phyloP scores from a whole-genome alignment of 1,139 yeast genomes.

The Yamadazyma dushanensis region DNA sequence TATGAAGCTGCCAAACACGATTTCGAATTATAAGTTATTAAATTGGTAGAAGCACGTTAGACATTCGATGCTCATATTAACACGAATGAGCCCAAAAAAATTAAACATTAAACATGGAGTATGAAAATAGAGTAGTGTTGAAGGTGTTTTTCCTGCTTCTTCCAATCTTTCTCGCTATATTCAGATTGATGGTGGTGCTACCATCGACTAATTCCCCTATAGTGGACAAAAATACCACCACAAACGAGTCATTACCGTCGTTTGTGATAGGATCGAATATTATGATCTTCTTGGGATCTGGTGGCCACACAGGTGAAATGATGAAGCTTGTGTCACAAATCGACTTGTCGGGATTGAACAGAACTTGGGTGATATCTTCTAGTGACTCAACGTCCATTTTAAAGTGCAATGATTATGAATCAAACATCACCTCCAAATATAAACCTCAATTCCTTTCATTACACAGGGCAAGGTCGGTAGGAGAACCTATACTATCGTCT shows the following conservation, averaged over 20 bases:
- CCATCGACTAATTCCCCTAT: constrained; percentile 23
- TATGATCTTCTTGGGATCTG: constrained; percentile 74
- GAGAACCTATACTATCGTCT: constrained; percentile 59
- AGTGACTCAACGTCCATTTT: constrained; percentile 61
- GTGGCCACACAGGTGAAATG: constrained; percentile 97
- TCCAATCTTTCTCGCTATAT: constrained; percentile 24
- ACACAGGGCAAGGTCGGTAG: constrained; percentile 77
- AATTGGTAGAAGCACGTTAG: no score
- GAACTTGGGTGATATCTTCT: constrained; percentile 51
- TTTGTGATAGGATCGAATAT: constrained; percentile 25
- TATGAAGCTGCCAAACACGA: constrained; percentile 9
- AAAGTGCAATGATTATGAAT: constrained; percentile 50
- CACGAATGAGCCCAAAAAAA: no score
- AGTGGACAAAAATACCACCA: neutral
- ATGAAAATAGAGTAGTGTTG: constrained; percentile 25
- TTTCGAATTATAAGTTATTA: constrained; percentile 9
- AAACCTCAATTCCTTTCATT: constrained; percentile 36
- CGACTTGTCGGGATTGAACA: constrained; percentile 23
- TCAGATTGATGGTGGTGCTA: constrained; percentile 29
- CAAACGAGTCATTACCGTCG: neutral
- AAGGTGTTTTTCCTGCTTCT: constrained; percentile 22
- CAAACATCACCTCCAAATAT: constrained; percentile 17
- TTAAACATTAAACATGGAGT: constrained; percentile 23
- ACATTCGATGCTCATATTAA: no score
- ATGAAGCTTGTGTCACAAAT: constrained; percentile 54